Evolutionary conservation across 1,284 basidiomycete genomes (phyloP).

Genomic region (Gomphus sp.): DNA sequence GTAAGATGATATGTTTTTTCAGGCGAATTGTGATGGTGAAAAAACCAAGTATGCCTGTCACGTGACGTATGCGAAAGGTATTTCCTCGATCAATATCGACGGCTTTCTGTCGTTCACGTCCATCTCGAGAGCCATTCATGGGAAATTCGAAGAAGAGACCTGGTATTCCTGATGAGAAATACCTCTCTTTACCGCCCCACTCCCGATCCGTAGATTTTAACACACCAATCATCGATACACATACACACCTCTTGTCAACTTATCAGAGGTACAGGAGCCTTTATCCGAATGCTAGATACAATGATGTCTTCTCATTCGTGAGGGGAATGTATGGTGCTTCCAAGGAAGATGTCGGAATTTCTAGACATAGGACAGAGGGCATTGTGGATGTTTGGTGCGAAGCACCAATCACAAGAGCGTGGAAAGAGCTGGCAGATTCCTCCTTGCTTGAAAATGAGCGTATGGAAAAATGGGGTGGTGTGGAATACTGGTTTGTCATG

Average conservation of each 20-base stretch:
- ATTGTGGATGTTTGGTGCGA: conserved; percentile 83
- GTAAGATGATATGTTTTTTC: too few relatives aligned
- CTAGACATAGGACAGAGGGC: conserved; percentile 34
- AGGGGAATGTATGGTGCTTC: conserved; percentile 38
- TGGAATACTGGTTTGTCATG: conserved; percentile 71
- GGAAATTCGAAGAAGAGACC: conserved; percentile 16
- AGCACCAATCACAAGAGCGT: conserved; percentile 48
- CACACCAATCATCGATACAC: conserved; percentile 62
- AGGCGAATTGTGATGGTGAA: too few relatives aligned
- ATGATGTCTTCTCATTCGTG: conserved; percentile 55
- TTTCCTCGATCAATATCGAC: not conserved
- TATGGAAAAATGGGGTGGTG: conserved; percentile 44
- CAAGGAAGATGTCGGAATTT: conserved; percentile 28
- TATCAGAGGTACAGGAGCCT: conserved; percentile 49
- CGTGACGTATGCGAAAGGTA: not conserved
- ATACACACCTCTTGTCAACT: conserved; percentile 68
- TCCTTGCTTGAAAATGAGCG: conserved; percentile 44
- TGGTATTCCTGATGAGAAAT: conserved; percentile 20
- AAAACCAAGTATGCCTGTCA: not conserved
- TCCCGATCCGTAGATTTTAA: conserved; percentile 15
- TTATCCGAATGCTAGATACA: conserved; percentile 45
- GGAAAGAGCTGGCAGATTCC: conserved; percentile 67
- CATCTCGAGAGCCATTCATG: not conserved
- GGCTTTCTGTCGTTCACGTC: not conserved
- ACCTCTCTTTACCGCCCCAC: conserved; percentile 22